phyloP scores from a whole-genome alignment of 257 asterid species.

The Schizonepeta tenuifolia region DNA sequence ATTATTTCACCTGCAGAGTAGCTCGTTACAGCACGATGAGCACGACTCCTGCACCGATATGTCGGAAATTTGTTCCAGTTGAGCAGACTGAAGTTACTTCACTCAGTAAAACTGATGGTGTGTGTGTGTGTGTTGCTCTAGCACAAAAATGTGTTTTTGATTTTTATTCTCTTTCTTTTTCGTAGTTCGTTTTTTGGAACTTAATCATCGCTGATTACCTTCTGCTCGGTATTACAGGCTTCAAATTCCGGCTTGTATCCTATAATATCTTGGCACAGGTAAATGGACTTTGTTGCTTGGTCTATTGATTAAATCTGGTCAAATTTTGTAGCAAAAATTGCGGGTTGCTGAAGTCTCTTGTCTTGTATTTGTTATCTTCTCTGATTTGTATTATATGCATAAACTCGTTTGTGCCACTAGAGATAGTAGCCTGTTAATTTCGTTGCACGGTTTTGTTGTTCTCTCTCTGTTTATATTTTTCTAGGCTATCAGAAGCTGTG shows the following conservation, averaged over 20 bases:
- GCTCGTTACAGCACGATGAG: slow-evolving; percentile 66
- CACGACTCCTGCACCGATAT: slow-evolving; percentile 51
- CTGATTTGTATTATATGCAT: neutral
- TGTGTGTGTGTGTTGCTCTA: slow-evolving; percentile 27
- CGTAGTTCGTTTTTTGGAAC: neutral
- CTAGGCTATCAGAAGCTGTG: slow-evolving; percentile 3
- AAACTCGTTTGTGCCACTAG: neutral
- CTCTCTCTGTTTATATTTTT: neutral
- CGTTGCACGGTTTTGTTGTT: neutral
- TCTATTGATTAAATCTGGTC: slow-evolving; percentile 17
- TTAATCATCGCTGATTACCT: slow-evolving; percentile 16
- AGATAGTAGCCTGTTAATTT: slow-evolving; percentile 12
- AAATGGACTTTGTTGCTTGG: slow-evolving; percentile 12
- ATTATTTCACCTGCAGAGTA: slow-evolving; percentile 44
- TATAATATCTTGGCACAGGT: slow-evolving; percentile 97
- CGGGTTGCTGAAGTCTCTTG: neutral
- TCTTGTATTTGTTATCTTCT: neutral
- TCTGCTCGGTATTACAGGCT: slow-evolving; percentile 52
- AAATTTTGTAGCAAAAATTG: neutral
- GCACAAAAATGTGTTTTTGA: neutral
- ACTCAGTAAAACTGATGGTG: slow-evolving; percentile 61
- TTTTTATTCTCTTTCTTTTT: neutral
- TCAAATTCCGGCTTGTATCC: slow-evolving; percentile 77
- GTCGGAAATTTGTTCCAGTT: slow-evolving; percentile 75
- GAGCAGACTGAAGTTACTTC: slow-evolving; percentile 68